Evolutionary conservation across 1,284 basidiomycete genomes (phyloP).

Genomic region (Cutaneotrichosporon sp.): DNA sequence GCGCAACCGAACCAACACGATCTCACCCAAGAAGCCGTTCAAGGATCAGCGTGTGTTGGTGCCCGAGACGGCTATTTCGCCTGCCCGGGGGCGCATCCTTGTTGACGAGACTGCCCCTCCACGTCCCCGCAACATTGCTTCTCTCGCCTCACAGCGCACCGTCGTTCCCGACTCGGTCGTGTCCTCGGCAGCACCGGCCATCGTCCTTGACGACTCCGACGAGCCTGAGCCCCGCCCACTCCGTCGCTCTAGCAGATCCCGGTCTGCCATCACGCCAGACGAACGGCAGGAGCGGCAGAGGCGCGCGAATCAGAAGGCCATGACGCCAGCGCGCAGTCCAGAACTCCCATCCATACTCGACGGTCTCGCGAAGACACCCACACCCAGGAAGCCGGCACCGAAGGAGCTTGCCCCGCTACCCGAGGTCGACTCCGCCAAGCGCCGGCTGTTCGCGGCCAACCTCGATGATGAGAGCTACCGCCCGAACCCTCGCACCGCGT

Average conservation of each 20-base stretch:
- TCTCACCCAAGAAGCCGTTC: background rate
- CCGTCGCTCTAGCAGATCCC: background rate
- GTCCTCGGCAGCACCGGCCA: background rate
- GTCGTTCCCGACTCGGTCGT: background rate
- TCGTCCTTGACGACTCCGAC: background rate
- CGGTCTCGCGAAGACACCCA: slow-evolving; percentile 3
- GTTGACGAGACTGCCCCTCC: background rate
- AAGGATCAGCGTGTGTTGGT: background rate
- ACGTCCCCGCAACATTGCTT: background rate
- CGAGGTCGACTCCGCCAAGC: background rate
- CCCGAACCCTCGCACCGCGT: slow-evolving; percentile 6
- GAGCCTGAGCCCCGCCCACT: background rate
- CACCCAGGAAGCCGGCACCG: slow-evolving; percentile 5
- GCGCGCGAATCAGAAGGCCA: background rate
- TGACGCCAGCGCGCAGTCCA: background rate
- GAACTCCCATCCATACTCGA: slow-evolving; percentile 2
- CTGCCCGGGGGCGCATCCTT: background rate
- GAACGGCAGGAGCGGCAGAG: background rate
- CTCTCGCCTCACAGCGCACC: background rate
- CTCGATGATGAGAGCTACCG: slow-evolving; percentile 22
- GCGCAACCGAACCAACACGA: background rate
- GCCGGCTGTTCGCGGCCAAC: background rate
- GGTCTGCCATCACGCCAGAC: background rate
- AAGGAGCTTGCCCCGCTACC: background rate
- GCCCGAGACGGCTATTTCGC: background rate